Conservation (phyloP, 2,329 filamentous ascomycete genomes). For the Rhynchosporium agropyri region DNA sequence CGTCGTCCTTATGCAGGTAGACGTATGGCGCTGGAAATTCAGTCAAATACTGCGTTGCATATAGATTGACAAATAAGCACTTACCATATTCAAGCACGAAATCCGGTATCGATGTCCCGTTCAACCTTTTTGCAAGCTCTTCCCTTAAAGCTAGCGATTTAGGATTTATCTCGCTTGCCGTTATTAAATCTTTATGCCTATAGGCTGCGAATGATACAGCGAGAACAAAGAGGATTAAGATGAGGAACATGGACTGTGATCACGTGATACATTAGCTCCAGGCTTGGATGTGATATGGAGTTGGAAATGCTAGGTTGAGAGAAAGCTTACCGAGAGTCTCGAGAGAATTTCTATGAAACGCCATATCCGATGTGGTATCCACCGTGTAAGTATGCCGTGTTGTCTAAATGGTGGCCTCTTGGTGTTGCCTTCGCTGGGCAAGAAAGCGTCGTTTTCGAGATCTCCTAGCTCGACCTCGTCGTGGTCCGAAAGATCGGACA, state of each 20-base stretch:
- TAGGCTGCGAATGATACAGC: constrained; percentile 19
- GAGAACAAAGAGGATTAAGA: constrained; percentile 23
- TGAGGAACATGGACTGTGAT: constrained; percentile 27
- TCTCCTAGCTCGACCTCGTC: constrained; percentile 22
- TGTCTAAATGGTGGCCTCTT: neutral
- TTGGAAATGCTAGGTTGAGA: neutral
- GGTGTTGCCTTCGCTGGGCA: constrained; percentile 8
- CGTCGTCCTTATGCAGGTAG: constrained; percentile 51
- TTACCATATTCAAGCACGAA: constrained; percentile 49
- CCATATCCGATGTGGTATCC: constrained; percentile 21
- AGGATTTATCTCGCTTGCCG: constrained; percentile 19
- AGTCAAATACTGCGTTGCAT: constrained; percentile 8
- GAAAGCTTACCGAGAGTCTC: constrained; percentile 21
- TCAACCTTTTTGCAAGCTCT: constrained; percentile 24
- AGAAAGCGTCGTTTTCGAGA: constrained; percentile 28
- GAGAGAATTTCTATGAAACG: constrained; percentile 23
- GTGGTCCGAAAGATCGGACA: neutral
- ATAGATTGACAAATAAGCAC: constrained; percentile 1
- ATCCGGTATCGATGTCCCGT: constrained; percentile 42
- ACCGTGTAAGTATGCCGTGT: constrained; percentile 19
- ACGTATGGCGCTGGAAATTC: constrained; percentile 49
- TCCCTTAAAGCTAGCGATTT: constrained; percentile 23
- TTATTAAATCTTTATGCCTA: constrained; percentile 19
- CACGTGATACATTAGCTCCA: constrained; percentile 22
- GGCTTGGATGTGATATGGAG: neutral